Conservation (phyloP, 1,139 yeast species). For the Blastobotrys elegans region DNA sequence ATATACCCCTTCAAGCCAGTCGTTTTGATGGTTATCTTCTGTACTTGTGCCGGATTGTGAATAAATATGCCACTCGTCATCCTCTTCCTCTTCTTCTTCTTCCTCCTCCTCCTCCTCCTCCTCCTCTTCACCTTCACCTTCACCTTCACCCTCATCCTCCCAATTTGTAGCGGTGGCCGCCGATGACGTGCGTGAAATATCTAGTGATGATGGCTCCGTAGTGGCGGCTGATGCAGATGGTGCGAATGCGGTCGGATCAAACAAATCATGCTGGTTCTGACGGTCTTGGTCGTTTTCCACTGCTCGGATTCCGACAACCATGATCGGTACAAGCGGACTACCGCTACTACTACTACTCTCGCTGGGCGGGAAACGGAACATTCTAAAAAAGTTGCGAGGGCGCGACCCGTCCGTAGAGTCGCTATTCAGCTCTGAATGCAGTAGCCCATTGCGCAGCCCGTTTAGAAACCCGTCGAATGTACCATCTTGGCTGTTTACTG, state of each 20-base stretch:
- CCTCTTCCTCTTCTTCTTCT: not conserved
- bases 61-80: not conserved
- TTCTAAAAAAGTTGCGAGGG: constrained; percentile 44
- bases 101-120: not conserved
- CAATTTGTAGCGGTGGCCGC: not conserved
- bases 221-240: no score
- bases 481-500: constrained; percentile 18
- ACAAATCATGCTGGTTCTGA: not conserved
- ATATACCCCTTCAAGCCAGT: not conserved
- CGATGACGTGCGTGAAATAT: not conserved
- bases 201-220: not conserved
- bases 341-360: constrained; percentile 13
- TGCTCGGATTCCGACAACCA: constrained; percentile 54
- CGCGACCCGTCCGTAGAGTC: constrained; percentile 11
- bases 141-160: not conserved
- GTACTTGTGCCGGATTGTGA: no score
- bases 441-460: constrained; percentile 23
- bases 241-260: not conserved
- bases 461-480: constrained; percentile 31
- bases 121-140: not conserved
- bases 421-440: constrained; percentile 35
- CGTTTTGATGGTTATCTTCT: not conserved
- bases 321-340: constrained; percentile 44
- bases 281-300: constrained; percentile 25
- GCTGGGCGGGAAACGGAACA: constrained; percentile 45